These are phyloP conservation scores for Syzygium aromaticum DNA, from an alignment of 345 rosid genomes.

Conservation along the genomic window DNA sequence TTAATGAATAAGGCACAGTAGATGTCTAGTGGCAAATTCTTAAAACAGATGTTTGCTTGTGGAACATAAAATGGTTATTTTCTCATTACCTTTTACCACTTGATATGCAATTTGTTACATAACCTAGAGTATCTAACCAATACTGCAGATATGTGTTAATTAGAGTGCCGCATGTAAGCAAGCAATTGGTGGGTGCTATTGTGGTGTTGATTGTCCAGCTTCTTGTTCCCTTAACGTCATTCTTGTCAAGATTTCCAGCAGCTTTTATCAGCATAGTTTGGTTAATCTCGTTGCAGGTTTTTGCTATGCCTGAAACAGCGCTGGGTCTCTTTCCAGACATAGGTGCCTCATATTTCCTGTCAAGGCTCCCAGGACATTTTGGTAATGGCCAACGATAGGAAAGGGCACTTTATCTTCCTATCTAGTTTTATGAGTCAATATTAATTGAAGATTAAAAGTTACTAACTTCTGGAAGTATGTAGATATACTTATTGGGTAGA, in stretches of 20 bases:
- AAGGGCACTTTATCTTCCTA: neutral
- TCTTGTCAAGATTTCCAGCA: neutral
- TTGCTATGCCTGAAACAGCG: conserved; percentile 90
- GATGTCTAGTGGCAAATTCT: neutral
- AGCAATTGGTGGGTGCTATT: neutral
- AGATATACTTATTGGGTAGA: neutral
- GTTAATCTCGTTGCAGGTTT: conserved; percentile 29
- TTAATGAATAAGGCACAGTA: neutral
- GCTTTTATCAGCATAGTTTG: neutral
- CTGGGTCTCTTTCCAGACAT: conserved; percentile 84
- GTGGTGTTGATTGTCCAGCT: neutral
- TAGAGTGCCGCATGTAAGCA: neutral
- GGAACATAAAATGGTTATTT: neutral
- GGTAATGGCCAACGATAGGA: conserved; percentile 22
- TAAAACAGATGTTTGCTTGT: neutral
- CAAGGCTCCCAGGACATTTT: conserved; percentile 82
- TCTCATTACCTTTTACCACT: neutral
- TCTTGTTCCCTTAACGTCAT: neutral
- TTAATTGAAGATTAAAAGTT: neutral
- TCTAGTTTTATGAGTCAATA: neutral
- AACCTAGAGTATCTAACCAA: neutral
- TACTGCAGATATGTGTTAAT: neutral
- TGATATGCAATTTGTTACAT: neutral
- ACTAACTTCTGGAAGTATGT: neutral
- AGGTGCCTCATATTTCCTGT: conserved; percentile 77